These are phyloP conservation scores for Lagenidium sp. DNA, from an alignment of 352 stramenopile genomes.

Conservation along the genomic window DNA sequence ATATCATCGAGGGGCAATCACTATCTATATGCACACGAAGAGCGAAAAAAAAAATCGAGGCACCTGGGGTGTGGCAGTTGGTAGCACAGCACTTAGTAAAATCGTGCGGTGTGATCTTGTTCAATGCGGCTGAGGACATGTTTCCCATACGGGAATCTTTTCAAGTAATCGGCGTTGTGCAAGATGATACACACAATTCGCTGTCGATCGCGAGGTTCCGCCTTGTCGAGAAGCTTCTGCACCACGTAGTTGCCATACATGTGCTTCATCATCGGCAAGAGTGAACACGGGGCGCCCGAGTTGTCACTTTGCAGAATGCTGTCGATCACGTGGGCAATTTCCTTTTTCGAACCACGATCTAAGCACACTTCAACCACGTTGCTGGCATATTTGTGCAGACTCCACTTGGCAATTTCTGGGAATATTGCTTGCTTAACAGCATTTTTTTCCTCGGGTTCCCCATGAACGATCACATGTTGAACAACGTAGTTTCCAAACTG, in stretches of 20 bases:
- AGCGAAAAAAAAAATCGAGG: background rate
- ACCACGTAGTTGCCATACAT: constrained; percentile 97
- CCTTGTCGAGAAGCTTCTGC: constrained; percentile 93
- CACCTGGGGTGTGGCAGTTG: background rate
- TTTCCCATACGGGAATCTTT: constrained; percentile 90
- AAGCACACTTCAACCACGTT: constrained; percentile 96
- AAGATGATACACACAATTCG: constrained; percentile 88
- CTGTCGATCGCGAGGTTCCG: constrained; percentile 73
- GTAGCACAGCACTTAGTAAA: constrained; percentile 11
- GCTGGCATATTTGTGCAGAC: constrained; percentile 93
- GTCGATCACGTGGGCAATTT: constrained; percentile 76
- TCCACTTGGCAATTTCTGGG: constrained; percentile 85
- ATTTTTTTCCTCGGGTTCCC: constrained; percentile 68
- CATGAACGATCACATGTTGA: constrained; percentile 96
- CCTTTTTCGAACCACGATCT: constrained; percentile 74
- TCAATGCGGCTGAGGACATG: constrained; percentile 88
- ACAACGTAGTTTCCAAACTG: constrained; percentile 99
- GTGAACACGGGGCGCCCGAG: constrained; percentile 48
- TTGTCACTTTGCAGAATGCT: constrained; percentile 74
- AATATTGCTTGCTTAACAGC: constrained; percentile 83
- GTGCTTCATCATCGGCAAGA: constrained; percentile 95
- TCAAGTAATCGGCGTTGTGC: constrained; percentile 86
- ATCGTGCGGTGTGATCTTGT: constrained; percentile 17
- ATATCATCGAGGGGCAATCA: too few relatives aligned
- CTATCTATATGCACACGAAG: constrained; percentile 18